Evolutionary conservation across 2,329 filamentous ascomycete species (phyloP).

Genomic region (Pseudofabraea citricarpa): DNA sequence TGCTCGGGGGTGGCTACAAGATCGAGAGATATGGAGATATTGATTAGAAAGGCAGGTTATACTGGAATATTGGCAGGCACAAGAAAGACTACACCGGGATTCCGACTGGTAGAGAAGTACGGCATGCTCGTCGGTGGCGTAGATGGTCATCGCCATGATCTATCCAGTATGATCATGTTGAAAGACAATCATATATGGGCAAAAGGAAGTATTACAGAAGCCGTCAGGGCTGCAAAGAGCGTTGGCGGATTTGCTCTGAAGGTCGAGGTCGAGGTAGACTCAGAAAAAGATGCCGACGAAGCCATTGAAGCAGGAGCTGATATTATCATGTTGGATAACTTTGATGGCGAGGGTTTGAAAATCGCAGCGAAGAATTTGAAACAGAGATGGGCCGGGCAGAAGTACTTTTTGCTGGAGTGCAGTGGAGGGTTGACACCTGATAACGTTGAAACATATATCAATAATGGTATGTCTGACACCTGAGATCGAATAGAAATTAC

Average conservation of each 20-base stretch:
- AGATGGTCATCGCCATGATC: slow-evolving; percentile 85
- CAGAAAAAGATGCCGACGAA: slow-evolving; percentile 81
- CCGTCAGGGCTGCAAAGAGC: slow-evolving; percentile 76
- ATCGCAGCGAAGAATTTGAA: slow-evolving; percentile 71
- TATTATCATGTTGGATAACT: slow-evolving; percentile 97
- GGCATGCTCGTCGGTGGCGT: slow-evolving; percentile 93
- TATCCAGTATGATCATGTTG: slow-evolving; percentile 95
- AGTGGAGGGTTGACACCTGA: slow-evolving; percentile 83
- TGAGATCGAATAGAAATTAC: slow-evolving; percentile 10
- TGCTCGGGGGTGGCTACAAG: slow-evolving; percentile 87
- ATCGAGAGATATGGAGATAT: slow-evolving; percentile 48
- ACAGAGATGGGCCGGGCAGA: slow-evolving; percentile 70
- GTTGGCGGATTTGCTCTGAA: slow-evolving; percentile 89
- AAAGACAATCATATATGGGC: slow-evolving; percentile 99
- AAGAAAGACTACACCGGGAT: slow-evolving; percentile 94
- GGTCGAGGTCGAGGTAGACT: slow-evolving; percentile 93
- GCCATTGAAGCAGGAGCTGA: slow-evolving; percentile 89
- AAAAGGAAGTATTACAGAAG: slow-evolving; percentile 77
- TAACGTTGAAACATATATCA: slow-evolving; percentile 80
- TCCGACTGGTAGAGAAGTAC: slow-evolving; percentile 95
- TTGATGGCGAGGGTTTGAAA: slow-evolving; percentile 73
- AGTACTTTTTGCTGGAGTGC: slow-evolving; percentile 80
- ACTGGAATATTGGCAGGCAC: slow-evolving; percentile 85
- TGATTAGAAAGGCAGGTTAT: slow-evolving; percentile 65
- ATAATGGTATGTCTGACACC: slow-evolving; percentile 50